A percentile compares a stretch with the other conserved stretches of the same genome.
phyloP scores from a whole-genome alignment of 495 filamentous ascomycete species.

The Cercophora samala region DNA sequence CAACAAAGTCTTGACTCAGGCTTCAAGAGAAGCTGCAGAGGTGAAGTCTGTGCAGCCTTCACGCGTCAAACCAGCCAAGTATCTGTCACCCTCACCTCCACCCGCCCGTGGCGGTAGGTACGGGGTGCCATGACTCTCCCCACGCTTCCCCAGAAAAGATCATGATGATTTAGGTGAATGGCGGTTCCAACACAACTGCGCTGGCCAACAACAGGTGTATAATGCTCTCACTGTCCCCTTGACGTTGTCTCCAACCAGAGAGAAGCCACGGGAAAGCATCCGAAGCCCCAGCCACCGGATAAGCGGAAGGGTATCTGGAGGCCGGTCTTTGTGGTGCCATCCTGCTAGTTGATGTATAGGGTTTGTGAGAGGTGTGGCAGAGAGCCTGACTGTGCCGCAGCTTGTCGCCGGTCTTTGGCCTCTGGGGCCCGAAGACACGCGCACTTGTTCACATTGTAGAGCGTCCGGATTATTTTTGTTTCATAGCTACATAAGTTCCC shows the following conservation, averaged over 20 bases:
- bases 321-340: too few relatives aligned
- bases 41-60: not conserved
- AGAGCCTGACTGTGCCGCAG: not conserved
- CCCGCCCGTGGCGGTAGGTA: not conserved
- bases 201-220: too few relatives aligned
- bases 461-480: not conserved
- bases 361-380: not conserved
- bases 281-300: too few relatives aligned
- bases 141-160: not conserved
- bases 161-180: not conserved
- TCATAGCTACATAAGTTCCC: not conserved
- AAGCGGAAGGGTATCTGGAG: too few relatives aligned
- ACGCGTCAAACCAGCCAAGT: not conserved
- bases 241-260: too few relatives aligned
- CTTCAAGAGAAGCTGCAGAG: not conserved
- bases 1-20: not conserved
- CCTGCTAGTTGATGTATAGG: not conserved
- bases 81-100: not conserved
- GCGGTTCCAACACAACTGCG: not conserved
- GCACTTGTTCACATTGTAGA: not conserved
- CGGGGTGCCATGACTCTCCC: not conserved
- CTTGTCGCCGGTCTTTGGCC: not conserved
- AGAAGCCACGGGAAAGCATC: too few relatives aligned
- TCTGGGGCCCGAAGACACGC: not conserved
- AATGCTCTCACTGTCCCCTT: too few relatives aligned